These are phyloP conservation scores for Esteya vermicola DNA, from an alignment of 2,329 filamentous ascomycete genomes.

Conservation along the genomic window DNA sequence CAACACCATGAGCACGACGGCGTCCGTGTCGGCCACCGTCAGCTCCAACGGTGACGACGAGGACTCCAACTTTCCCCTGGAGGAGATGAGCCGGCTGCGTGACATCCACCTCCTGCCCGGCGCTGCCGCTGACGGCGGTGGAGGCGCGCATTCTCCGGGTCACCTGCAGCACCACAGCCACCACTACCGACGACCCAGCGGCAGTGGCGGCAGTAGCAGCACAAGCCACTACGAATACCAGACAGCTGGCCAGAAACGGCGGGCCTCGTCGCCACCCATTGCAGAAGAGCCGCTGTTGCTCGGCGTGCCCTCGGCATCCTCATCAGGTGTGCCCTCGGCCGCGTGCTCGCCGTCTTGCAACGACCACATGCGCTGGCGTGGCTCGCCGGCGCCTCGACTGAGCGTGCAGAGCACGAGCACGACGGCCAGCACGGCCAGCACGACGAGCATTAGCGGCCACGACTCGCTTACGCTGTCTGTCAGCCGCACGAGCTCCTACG, in stretches of 20 bases:
- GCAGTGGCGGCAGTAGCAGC: no score
- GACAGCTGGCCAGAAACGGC: slow-evolving; percentile 35
- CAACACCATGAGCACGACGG: no score
- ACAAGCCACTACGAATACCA: slow-evolving; percentile 24
- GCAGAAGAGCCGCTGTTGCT: slow-evolving; percentile 34
- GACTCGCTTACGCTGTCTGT: slow-evolving; percentile 25
- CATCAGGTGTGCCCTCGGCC: no score
- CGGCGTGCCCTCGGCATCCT: not conserved
- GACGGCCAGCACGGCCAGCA: not conserved
- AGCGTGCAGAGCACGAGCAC: no score
- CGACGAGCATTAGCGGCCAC: slow-evolving; percentile 22
- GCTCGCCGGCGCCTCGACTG: slow-evolving; percentile 37
- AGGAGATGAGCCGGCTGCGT: slow-evolving; percentile 26
- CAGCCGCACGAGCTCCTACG: slow-evolving; percentile 32
- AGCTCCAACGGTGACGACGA: slow-evolving; percentile 30
- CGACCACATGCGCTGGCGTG: slow-evolving; percentile 23
- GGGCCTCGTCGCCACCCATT: slow-evolving; percentile 37
- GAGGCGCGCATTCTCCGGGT: no score
- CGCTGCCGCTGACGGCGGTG: no score
- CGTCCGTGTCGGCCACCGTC: no score
- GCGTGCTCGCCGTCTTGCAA: no score
- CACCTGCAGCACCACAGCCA: no score
- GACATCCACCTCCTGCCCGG: slow-evolving; percentile 31
- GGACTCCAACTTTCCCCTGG: slow-evolving; percentile 29
- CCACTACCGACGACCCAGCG: no score